Base-by-base conservation (phyloP, 2,329 filamentous ascomycete species). In the Claviceps cyperi region DNA sequence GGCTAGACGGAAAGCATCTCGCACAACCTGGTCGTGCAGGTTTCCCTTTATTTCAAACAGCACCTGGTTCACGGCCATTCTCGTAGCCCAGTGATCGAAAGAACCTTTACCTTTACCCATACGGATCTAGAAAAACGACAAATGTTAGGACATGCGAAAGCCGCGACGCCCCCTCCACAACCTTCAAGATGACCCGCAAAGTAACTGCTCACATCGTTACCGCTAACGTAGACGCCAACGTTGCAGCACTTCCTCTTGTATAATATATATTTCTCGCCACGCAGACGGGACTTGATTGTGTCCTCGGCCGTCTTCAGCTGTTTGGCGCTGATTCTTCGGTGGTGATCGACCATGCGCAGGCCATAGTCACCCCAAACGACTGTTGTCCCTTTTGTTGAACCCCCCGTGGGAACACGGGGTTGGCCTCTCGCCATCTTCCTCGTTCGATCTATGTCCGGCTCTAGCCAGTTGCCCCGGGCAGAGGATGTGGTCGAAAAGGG, bases 51-150 rank as follows among this genome's bases (percentile, higher is more conserved):
- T 70, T 69, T 98, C 92, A 58, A 98, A 94, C 19, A 96, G 73
- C 46, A 98, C 80, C 66, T 92, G 86, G 69, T 86, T 95, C 48
- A 97, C 87, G 8, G 88, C 81, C 57, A 97, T 82, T 67, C 91
- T 81, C 21, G 85, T 80, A 4, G 91, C 89, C 92, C 92, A 98
- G 64, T 94, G 87, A 65, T 98, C 92, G 64, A 98, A 97, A 54
- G 83, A 86, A 59, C 92, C 92, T 67, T 98, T 98, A 69, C 92
- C 92, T 70, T 97, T 98, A 66, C 92, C 92, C 94, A 98, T 98
- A 78, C 92, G 84, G 66, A 88, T 84, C 80, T 83, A 56, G 6
- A 45, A 21, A 6, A 49, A 32, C 4, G 28, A 32, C 9, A 32
- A 50, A 43, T 22, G 41, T 50, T 22, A 52, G 45, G 19, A 48